A percentile compares a stretch with the other conserved stretches of the same genome.
phyloP scores from a whole-genome alignment of 768 basidiomycete genomes.

The Imleria badia region DNA sequence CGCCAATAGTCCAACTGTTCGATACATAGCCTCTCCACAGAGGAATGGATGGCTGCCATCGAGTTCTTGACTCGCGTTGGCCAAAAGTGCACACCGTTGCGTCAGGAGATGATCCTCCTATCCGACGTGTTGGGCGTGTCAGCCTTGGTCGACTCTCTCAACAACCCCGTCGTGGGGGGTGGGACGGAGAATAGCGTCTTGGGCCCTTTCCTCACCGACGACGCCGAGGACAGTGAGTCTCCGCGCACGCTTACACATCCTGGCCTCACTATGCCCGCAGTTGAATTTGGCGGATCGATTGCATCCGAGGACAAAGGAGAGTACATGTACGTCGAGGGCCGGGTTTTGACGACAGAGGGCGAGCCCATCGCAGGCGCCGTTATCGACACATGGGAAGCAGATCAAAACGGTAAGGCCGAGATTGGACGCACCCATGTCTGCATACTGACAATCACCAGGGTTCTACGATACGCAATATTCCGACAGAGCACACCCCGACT shows the following conservation, averaged over 20 bases:
- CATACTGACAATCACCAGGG: conserved; percentile 6
- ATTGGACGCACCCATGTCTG: conserved; percentile 24
- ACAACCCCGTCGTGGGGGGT: conserved; percentile 59
- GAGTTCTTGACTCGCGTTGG: conserved; percentile 76
- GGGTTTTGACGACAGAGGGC: conserved; percentile 57
- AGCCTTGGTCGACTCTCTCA: conserved; percentile 70
- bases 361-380: conserved; percentile 61
- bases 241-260: background rate
- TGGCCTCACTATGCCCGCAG: conserved; percentile 33
- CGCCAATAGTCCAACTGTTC: background rate
- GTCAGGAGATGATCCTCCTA: conserved; percentile 83
- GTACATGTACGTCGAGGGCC: conserved; percentile 79
- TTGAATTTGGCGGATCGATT: conserved; percentile 68
- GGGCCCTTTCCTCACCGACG: conserved; percentile 81
- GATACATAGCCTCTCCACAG: conserved; percentile 57
- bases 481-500: conserved; percentile 60
- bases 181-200: conserved; percentile 77
- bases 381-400: conserved; percentile 87
- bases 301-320: conserved; percentile 87
- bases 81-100: conserved; percentile 67
- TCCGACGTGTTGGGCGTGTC: conserved; percentile 81
- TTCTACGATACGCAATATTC: conserved; percentile 53
- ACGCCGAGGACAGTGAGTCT: conserved; percentile 64
- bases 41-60: conserved; percentile 84
- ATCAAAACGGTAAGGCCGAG: conserved; percentile 48